Evolutionary conservation across 1,139 yeast species (phyloP).

Genomic region (Groenewaldozyma auringiensis): DNA sequence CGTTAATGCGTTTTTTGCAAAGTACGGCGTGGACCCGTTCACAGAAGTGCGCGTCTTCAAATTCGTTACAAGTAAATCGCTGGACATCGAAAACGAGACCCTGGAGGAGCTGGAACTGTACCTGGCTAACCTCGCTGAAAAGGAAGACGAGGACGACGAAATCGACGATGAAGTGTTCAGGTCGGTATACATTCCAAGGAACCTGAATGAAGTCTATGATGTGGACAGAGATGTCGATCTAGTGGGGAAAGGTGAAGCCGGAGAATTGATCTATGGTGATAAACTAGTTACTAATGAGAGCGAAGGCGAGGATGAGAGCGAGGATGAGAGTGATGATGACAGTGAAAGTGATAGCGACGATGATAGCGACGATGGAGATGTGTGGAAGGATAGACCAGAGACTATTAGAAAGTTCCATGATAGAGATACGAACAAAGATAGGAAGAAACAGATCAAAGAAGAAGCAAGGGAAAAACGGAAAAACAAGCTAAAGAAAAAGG

Average conservation of each 20-base stretch:
- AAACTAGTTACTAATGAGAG: slow-evolving; percentile 22
- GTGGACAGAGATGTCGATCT: slow-evolving; percentile 80
- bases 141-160: slow-evolving; percentile 41
- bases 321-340: slow-evolving; percentile 25
- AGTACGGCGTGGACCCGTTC: slow-evolving; percentile 64
- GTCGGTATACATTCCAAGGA: slow-evolving; percentile 74
- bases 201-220: slow-evolving; percentile 40
- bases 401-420: slow-evolving; percentile 65
- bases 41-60: slow-evolving; percentile 77
- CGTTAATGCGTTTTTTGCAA: slow-evolving; percentile 78
- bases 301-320: slow-evolving; percentile 26
- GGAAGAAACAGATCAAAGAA: slow-evolving; percentile 78
- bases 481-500: slow-evolving; percentile 83
- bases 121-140: slow-evolving; percentile 23
- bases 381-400: slow-evolving; percentile 43
- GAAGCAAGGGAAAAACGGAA: slow-evolving; percentile 83
- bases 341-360: slow-evolving; percentile 33
- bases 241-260: slow-evolving; percentile 74
- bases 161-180: slow-evolving; percentile 85
- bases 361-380: slow-evolving; percentile 34
- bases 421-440: slow-evolving; percentile 71
- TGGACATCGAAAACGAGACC: slow-evolving; percentile 18
- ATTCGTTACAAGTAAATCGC: slow-evolving; percentile 42
- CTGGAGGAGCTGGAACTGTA: slow-evolving; percentile 18
- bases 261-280: slow-evolving; percentile 48